Conservation (phyloP, 331 rosid species). For the Arachis monticola region DNA sequence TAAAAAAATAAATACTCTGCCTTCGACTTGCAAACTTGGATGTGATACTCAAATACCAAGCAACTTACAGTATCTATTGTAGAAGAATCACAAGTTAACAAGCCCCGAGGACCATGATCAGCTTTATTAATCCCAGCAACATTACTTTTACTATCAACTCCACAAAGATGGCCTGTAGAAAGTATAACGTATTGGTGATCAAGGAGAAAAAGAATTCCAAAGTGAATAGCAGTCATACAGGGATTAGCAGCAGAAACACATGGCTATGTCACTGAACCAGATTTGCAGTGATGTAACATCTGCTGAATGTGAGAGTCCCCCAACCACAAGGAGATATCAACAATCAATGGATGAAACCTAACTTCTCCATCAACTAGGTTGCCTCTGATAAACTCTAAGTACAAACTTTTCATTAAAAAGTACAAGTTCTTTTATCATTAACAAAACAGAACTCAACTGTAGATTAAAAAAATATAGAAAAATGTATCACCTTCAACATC, state of each 20-base stretch:
- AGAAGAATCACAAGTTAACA: conserved; percentile 47
- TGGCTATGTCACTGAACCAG: conserved; percentile 43
- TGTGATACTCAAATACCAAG: conserved; percentile 19
- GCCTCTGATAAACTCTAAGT: conserved; percentile 37
- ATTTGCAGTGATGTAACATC: conserved; percentile 35
- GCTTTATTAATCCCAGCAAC: conserved; percentile 50
- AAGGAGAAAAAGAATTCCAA: conserved; percentile 24
- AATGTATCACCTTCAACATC: conserved; percentile 57
- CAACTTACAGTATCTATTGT: conserved; percentile 58
- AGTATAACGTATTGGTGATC: conserved; percentile 30
- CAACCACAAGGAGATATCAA: conserved; percentile 45
- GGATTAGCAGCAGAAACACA: conserved; percentile 46
- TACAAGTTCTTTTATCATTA: neutral
- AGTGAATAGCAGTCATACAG: conserved; percentile 41
- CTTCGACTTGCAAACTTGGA: conserved; percentile 7
- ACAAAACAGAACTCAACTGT: conserved; percentile 12
- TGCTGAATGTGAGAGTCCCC: conserved; percentile 42
- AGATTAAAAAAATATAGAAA: conserved; percentile 14
- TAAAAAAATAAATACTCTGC: neutral
- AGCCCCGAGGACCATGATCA: conserved; percentile 44
- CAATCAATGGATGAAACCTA: conserved; percentile 32
- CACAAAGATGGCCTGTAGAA: conserved; percentile 52
- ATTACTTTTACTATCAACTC: conserved; percentile 49
- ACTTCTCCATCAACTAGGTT: conserved; percentile 10
- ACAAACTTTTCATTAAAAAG: conserved; percentile 5